A percentile compares a stretch with the other conserved stretches of the same genome.
Evolutionary conservation across 305 asterid species (phyloP).

Genomic region (Fraxinus velutina): DNA sequence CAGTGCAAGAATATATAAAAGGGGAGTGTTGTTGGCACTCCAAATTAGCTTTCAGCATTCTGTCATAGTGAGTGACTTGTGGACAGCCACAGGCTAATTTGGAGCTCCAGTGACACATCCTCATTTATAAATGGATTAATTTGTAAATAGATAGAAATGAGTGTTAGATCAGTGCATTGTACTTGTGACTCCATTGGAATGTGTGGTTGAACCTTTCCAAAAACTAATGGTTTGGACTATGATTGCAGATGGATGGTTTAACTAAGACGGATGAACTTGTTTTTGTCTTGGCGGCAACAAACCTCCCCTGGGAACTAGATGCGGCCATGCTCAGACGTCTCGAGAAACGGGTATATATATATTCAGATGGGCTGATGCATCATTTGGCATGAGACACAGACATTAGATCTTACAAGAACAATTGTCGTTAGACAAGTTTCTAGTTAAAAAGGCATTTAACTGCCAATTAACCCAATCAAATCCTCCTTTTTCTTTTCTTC

Average conservation of each 20-base stretch:
- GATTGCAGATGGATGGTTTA: conserved; percentile 98
- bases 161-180: background rate
- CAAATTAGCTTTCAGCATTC: background rate
- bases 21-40: background rate
- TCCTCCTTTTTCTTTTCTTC: background rate
- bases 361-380: conserved; percentile 14
- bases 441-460: background rate
- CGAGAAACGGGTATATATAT: conserved; percentile 67
- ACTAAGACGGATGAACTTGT: conserved; percentile 81
- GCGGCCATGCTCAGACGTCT: conserved; percentile 99
- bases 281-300: conserved; percentile 96
- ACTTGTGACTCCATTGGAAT: background rate
- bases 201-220: background rate
- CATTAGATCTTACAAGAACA: background rate
- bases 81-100: background rate
- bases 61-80: background rate
- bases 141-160: background rate
- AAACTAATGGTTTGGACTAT: conserved; percentile 32
- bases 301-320: conserved; percentile 98
- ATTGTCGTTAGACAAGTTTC: background rate
- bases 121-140: background rate
- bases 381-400: background rate
- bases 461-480: background rate
- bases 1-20: conserved; percentile 2
- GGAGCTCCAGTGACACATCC: background rate